phyloP scores from a whole-genome alignment of 2,329 filamentous ascomycete species.

The Epicoccum nigrum region DNA sequence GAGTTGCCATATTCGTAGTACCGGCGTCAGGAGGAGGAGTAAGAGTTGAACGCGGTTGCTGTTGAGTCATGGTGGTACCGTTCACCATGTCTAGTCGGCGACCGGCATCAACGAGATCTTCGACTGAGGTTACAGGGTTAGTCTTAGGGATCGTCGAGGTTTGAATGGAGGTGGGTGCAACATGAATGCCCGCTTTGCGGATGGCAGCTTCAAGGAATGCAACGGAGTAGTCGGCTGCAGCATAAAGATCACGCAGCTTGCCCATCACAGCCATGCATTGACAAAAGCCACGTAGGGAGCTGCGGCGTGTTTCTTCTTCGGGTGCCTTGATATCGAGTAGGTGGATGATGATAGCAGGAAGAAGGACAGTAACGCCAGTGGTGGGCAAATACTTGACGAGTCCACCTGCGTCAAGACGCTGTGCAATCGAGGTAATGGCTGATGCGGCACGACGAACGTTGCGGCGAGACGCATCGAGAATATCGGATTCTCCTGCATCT shows the following conservation, averaged over 20 bases:
- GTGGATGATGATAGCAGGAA: conserved; percentile 93
- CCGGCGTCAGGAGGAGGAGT: conserved; percentile 51
- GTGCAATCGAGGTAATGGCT: conserved; percentile 84
- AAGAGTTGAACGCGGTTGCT: conserved; percentile 39
- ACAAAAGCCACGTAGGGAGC: conserved; percentile 80
- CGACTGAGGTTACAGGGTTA: conserved; percentile 48
- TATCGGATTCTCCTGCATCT: conserved; percentile 59
- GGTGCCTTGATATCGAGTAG: conserved; percentile 89
- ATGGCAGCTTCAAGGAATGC: conserved; percentile 93
- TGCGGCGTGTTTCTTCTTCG: conserved; percentile 71
- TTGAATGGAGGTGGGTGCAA: conserved; percentile 54
- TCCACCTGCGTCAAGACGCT: conserved; percentile 73
- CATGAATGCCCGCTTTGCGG: conserved; percentile 80
- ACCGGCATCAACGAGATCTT: conserved; percentile 55
- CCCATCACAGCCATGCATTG: conserved; percentile 93
- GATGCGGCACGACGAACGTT: conserved; percentile 83
- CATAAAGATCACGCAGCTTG: conserved; percentile 84
- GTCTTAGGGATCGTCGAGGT: conserved; percentile 32
- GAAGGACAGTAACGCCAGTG: conserved; percentile 86
- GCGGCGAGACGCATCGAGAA: conserved; percentile 81
- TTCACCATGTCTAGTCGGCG: conserved; percentile 47
- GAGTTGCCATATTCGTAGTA: conserved; percentile 41
- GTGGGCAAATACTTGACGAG: conserved; percentile 84
- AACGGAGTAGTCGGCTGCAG: conserved; percentile 94
- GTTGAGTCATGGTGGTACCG: conserved; percentile 9